Evolutionary conservation across 1,284 basidiomycete genomes (phyloP).

Genomic region (Leccinum insolens): DNA sequence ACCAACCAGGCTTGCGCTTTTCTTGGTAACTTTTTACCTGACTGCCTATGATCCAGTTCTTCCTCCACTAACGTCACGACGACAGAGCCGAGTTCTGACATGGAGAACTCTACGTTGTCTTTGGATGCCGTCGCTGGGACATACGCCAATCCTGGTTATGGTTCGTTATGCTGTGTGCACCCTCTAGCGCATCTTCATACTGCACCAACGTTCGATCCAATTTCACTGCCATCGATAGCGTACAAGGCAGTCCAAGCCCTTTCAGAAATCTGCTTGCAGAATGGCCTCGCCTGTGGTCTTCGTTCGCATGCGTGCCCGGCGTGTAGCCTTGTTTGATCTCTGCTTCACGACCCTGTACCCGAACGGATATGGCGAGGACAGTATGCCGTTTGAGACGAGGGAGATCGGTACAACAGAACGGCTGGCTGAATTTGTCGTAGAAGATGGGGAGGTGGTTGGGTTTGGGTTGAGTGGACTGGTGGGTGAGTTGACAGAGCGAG

Average conservation of each 20-base stretch:
- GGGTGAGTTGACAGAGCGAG: conserved; percentile 19
- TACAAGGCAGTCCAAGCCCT: background rate
- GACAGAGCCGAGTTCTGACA: no score
- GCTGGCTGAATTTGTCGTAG: conserved; percentile 24
- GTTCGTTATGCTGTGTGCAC: no score
- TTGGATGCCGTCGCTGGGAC: no score
- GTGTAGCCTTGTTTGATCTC: conserved; percentile 16
- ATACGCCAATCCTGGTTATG: no score
- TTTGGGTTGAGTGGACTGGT: conserved; percentile 27
- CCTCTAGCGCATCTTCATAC: no score
- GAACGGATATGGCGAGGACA: conserved; percentile 32
- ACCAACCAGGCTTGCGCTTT: no score
- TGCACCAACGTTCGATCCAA: no score
- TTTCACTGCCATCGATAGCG: no score
- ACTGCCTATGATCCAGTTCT: no score
- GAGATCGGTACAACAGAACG: conserved; percentile 11
- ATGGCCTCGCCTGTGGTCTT: conserved; percentile 29
- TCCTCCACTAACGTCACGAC: no score
- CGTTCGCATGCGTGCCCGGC: conserved; percentile 26
- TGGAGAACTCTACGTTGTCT: no score
- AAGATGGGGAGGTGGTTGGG: conserved; percentile 28
- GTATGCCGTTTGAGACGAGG: conserved; percentile 31
- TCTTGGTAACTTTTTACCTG: no score
- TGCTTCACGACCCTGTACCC: conserved; percentile 28
- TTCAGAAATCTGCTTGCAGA: conserved; percentile 26